Percentiles rank a stretch among this genome's conserved stretches.
Evolutionary conservation across 768 basidiomycete species (phyloP).

Genomic region (Cystoderma amianthinum): DNA sequence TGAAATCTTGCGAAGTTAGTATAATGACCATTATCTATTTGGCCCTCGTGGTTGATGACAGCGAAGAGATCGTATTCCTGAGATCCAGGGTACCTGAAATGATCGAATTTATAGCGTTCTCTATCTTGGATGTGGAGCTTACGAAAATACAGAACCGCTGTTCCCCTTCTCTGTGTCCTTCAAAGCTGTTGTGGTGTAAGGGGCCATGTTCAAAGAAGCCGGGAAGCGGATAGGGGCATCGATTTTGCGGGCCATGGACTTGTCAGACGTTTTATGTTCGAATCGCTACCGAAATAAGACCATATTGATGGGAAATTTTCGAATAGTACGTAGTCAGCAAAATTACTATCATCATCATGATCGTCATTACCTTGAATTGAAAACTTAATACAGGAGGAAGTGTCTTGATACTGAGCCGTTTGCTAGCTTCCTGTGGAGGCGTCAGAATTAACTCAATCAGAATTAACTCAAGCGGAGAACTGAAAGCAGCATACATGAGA

Average conservation of each 20-base stretch:
- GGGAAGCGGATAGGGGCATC: constrained; percentile 81
- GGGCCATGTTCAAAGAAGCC: constrained; percentile 79
- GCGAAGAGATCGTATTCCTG: constrained; percentile 87
- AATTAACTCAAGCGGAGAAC: constrained; percentile 2
- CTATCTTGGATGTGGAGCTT: constrained; percentile 10
- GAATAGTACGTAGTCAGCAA: constrained; percentile 3
- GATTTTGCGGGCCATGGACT: constrained; percentile 74
- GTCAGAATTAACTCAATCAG: no score
- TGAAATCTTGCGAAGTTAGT: constrained; percentile 80
- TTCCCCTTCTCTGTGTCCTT: constrained; percentile 42
- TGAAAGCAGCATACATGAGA: constrained; percentile 40
- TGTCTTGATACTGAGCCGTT: constrained; percentile 77
- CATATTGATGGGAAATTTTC: background rate
- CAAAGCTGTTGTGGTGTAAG: constrained; percentile 67
- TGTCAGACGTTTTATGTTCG: constrained; percentile 77
- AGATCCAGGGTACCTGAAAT: constrained; percentile 41
- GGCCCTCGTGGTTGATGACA: constrained; percentile 92
- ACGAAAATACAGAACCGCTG: constrained; percentile 17
- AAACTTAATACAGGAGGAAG: constrained; percentile 89
- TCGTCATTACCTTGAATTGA: constrained; percentile 98
- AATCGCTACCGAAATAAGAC: constrained; percentile 56
- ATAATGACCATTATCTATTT: constrained; percentile 93
- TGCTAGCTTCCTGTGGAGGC: constrained; percentile 62
- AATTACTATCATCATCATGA: no score
- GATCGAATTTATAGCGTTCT: background rate